Evolutionary conservation across 495 filamentous ascomycete genomes (phyloP).

Genomic region (Thozetella sp.): DNA sequence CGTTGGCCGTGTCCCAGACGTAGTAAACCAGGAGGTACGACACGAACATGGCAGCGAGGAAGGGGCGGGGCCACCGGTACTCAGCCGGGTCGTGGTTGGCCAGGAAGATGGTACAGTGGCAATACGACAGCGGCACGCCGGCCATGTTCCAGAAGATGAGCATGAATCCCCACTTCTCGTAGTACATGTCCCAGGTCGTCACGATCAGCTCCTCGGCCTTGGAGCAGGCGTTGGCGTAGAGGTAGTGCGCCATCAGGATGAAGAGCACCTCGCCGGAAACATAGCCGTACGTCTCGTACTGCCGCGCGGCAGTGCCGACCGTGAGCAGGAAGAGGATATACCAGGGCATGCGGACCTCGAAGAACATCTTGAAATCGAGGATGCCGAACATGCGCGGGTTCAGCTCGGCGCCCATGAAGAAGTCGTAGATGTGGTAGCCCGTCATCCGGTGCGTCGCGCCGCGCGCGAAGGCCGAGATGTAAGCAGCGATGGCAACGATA

Average conservation of each 20-base stretch:
- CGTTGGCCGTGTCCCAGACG: constrained; percentile 89
- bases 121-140: constrained; percentile 93
- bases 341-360: constrained; percentile 96
- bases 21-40: constrained; percentile 87
- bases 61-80: constrained; percentile 76
- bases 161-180: constrained; percentile 99
- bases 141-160: constrained; percentile 99
- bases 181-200: constrained; percentile 97
- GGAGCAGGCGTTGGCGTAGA: constrained; percentile 95
- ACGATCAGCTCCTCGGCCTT: constrained; percentile 97
- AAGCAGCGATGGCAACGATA: constrained; percentile 77
- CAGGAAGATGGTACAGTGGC: constrained; percentile 94
- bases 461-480: constrained; percentile 77
- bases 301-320: constrained; percentile 76
- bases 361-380: constrained; percentile 99
- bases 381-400: constrained; percentile 94
- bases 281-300: constrained; percentile 89
- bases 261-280: constrained; percentile 89
- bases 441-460: constrained; percentile 91
- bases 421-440: constrained; percentile 89
- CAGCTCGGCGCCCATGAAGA: constrained; percentile 98
- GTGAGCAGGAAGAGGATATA: constrained; percentile 86
- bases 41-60: constrained; percentile 65
- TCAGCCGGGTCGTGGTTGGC: constrained; percentile 82
- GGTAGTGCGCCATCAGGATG: constrained; percentile 88